phyloP scores from a whole-genome alignment of 2,329 filamentous ascomycete species.

The Fusarium duplospermum region DNA sequence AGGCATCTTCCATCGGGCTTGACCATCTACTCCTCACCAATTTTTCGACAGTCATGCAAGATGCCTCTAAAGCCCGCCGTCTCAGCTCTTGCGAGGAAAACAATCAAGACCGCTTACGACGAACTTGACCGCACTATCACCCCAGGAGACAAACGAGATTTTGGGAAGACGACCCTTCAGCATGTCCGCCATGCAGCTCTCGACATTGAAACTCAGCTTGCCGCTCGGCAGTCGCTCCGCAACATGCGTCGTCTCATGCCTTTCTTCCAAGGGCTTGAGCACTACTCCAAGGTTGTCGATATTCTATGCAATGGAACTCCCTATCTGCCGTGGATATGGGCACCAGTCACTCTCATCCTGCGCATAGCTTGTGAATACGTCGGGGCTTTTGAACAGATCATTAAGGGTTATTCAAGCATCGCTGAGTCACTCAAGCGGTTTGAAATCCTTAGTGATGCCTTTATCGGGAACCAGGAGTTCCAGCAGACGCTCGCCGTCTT shows the following conservation, averaged over 20 bases:
- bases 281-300: conserved; percentile 56
- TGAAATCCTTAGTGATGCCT: conserved; percentile 46
- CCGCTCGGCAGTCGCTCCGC: conserved; percentile 50
- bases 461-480: conserved; percentile 48
- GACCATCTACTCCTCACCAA: background rate
- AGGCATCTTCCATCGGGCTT: too few relatives aligned
- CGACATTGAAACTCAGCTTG: conserved; percentile 54
- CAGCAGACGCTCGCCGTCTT: conserved; percentile 56
- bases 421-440: conserved; percentile 54
- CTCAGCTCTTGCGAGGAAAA: conserved; percentile 11
- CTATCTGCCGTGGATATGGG: conserved; percentile 60
- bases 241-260: conserved; percentile 59
- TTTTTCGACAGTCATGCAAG: background rate
- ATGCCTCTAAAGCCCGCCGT: conserved; percentile 23
- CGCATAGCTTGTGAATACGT: conserved; percentile 48
- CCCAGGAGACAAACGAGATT: conserved; percentile 6
- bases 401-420: conserved; percentile 54
- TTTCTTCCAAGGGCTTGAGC: conserved; percentile 54
- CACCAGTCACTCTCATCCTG: conserved; percentile 54
- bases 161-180: conserved; percentile 1
- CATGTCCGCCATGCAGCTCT: conserved; percentile 44
- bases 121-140: conserved; percentile 18
- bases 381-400: conserved; percentile 55
- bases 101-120: conserved; percentile 11
- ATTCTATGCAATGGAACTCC: conserved; percentile 59